Evolutionary conservation across 441 rosid species (phyloP).

Genomic region (Melianthus villosus): DNA sequence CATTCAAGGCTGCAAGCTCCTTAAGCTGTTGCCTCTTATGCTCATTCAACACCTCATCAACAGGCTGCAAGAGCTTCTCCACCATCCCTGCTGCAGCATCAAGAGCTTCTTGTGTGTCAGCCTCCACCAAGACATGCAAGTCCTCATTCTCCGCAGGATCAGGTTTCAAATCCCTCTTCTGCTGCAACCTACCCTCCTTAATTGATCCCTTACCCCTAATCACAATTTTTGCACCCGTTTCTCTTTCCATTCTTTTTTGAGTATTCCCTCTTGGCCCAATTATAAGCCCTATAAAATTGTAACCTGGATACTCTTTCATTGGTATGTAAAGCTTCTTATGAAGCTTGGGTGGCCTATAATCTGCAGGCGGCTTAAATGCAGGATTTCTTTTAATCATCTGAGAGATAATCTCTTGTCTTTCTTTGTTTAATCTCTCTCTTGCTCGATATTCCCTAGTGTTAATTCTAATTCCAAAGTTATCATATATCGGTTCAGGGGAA

Average conservation of each 20-base stretch:
- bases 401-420: conserved; percentile 78
- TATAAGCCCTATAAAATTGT: conserved; percentile 75
- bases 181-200: conserved; percentile 83
- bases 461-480: conserved; percentile 76
- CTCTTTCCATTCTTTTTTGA: conserved; percentile 93
- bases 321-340: conserved; percentile 90
- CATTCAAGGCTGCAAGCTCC: conserved; percentile 91
- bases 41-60: conserved; percentile 88
- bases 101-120: conserved; percentile 71
- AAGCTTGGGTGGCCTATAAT: conserved; percentile 84
- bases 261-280: conserved; percentile 93
- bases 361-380: conserved; percentile 88
- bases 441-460: conserved; percentile 80
- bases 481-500: conserved; percentile 86
- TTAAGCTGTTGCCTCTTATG: conserved; percentile 95
- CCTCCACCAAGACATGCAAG: conserved; percentile 90
- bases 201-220: conserved; percentile 89
- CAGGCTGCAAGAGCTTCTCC: conserved; percentile 89
- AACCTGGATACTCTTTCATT: conserved; percentile 79
- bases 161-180: conserved; percentile 80
- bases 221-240: conserved; percentile 88
- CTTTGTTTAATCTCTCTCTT: conserved; percentile 63
- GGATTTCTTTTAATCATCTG: conserved; percentile 83
- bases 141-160: conserved; percentile 89
- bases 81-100: conserved; percentile 95